Base-by-base conservation (phyloP, 495 filamentous ascomycete genomes). In the Staphylotrichum longicolle region DNA sequence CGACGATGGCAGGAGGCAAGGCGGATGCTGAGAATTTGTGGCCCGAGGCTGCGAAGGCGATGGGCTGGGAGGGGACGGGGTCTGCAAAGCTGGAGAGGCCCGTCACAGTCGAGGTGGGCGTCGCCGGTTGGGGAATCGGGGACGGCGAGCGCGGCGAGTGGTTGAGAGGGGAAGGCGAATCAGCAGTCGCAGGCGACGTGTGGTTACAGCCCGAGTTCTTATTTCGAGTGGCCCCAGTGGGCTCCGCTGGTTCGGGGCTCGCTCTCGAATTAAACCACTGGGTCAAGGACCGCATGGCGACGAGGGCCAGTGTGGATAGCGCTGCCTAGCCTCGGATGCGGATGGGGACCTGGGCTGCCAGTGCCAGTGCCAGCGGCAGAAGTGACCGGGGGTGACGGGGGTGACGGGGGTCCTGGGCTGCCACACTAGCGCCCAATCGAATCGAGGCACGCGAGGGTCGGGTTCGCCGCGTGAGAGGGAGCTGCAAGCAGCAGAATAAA, bases 61-160 rank as follows among this genome's bases (percentile, higher is more conserved):
- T 70, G 37, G 70, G 69, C 56, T 75, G 77, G 50, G 76, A 69
- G 44, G 69, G 51, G 52, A 65, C 42, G 51, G 46, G 69, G 56
- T 62, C 34, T 62, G 65, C 64, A 65, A 61, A 67, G 57, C 60
- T 64, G 63, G 66, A 27, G 20, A 27, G 20, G 20, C 20, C 20
- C 37, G 37, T 39, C 37, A 10, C 10, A 39, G 37, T 39, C 32
- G 69, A 71, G 37, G 48, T 46, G 15, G 72, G 72, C 27, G 72
- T 80, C 47, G 73, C 70, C 61, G 78, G 78, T 66, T 80, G 71
- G 8, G 72, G 70, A 44, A 68, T 70, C 42, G 70, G 66, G 5
- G 73, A 74, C 61, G 66, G 68, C 56, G 72, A 75, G 62, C 61
- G 69, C 47, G 67, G 61, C 42, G 69, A 72, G 69, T 75, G 61